Base-by-base conservation (phyloP, 2,329 filamentous ascomycete genomes). In the Zopfia rhizophila region DNA sequence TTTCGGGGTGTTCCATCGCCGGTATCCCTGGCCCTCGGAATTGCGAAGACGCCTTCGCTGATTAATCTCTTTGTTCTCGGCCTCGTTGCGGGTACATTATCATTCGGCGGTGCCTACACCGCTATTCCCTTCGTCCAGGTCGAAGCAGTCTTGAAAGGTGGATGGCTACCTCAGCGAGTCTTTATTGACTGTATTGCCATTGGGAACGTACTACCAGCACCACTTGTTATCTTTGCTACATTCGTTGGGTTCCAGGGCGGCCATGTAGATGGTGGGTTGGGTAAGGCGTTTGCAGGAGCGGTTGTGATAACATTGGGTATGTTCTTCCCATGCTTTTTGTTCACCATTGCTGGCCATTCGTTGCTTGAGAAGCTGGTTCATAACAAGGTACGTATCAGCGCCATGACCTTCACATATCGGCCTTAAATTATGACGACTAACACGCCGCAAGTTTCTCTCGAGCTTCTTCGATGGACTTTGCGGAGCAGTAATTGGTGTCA, bases 171-270 rank as follows among this genome's bases (percentile, higher is more conserved):
- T 23, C 65, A 68, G 43, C 60, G 59, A 48, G 62, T 67, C 13
- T 70, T 70, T 37, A 62, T 70, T n/a, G 65, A 69, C 45, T 65
- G 63, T 13, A 65, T 68, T 53, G 66, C 66, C 45, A 73, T 72
- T 29, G 65, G 62, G 11, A 68, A 69, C 38, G 55, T 68, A 19
- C 43, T 69, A 19, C 66, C 63, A n/a, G 66, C 64, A 30, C 66
- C 64, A 29, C 56, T 69, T 31, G 64, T 68, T 19, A 66, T 69
- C 19, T 69, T 69, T 43, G 57, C 62, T n/a, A 68, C 63, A 4
- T 68, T 69, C 48, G 64, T 69, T 32, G 66, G 65, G 5, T 69
- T 66, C 39, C 63, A 68, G 48, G 64, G 65, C 16, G 66, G 65
- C 18, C 53, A 61, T 38, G 13, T 36, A 33, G 55, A 58, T 41